Evolutionary conservation across 2,329 filamentous ascomycete genomes (phyloP).

Genomic region (Colletotrichum sp.): DNA sequence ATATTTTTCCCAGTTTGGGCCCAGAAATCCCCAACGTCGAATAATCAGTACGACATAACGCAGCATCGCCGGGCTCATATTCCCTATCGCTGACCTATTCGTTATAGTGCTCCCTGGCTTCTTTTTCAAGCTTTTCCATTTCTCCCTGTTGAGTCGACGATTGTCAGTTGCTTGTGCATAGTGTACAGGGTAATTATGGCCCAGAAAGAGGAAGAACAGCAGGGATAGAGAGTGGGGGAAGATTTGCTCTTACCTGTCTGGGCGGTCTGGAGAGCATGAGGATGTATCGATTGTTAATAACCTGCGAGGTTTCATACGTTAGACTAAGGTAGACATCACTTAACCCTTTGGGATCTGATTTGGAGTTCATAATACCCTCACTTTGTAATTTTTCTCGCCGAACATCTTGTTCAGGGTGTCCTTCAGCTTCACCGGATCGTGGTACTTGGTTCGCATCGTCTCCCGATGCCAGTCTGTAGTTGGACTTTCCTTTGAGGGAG

Average conservation of each 20-base stretch:
- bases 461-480: neutral
- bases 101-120: neutral
- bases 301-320: neutral
- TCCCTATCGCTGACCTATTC: neutral
- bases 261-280: neutral
- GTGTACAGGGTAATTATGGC: too few relatives aligned
- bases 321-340: too few relatives aligned
- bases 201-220: too few relatives aligned
- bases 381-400: neutral
- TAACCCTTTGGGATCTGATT: too few relatives aligned
- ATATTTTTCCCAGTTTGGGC: too few relatives aligned
- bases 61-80: too few relatives aligned
- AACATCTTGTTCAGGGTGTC: neutral
- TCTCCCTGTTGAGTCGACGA: neutral
- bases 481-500: neutral
- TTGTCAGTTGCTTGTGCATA: neutral
- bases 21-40: too few relatives aligned
- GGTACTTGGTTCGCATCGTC: neutral
- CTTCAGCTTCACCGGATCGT: neutral
- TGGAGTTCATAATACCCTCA: neutral
- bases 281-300: neutral
- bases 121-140: neutral
- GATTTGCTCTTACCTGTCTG: neutral
- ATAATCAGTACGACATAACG: too few relatives aligned
- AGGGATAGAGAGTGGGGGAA: fast-evolving